phyloP scores from a whole-genome alignment of 805 yeast genomes.

The Kazachstania bromeliacearum region DNA sequence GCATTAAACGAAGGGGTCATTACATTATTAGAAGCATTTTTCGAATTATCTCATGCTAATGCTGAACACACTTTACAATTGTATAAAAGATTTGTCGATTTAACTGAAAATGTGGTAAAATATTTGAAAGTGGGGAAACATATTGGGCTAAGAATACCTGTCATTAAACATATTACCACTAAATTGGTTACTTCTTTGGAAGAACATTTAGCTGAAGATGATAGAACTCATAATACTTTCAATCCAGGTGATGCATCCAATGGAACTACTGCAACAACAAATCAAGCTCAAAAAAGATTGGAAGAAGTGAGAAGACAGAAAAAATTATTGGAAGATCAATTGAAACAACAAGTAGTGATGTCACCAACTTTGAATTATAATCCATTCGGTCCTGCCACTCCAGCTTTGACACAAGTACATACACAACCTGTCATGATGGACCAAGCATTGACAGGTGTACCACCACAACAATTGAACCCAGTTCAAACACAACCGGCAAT shows the following conservation, averaged over 20 bases:
- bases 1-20: slow-evolving; percentile 93
- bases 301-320: slow-evolving; percentile 30
- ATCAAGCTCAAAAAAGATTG: slow-evolving; percentile 25
- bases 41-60: slow-evolving; percentile 79
- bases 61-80: slow-evolving; percentile 81
- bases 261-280: not conserved
- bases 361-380: slow-evolving; percentile 16
- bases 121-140: slow-evolving; percentile 84
- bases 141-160: slow-evolving; percentile 87
- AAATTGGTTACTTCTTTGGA: slow-evolving; percentile 79
- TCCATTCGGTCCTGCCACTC: slow-evolving; percentile 4
- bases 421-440: slow-evolving; percentile 5
- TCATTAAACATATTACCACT: slow-evolving; percentile 94
- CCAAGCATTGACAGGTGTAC: slow-evolving; percentile 10
- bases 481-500: slow-evolving; percentile 7
- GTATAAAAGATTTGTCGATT: slow-evolving; percentile 74
- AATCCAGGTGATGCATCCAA: slow-evolving; percentile 6
- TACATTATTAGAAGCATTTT: slow-evolving; percentile 85
- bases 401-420: not conserved
- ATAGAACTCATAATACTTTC: slow-evolving; percentile 14
- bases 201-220: slow-evolving; percentile 82
- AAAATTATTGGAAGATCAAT: slow-evolving; percentile 24
- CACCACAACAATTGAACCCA: slow-evolving; percentile 2
- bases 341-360: slow-evolving; percentile 23
- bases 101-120: slow-evolving; percentile 79